A percentile compares a stretch with the other conserved stretches of the same genome.
phyloP scores from a whole-genome alignment of 228 moss, liverwort and hornwort species.

The Sphagnum fallax region DNA sequence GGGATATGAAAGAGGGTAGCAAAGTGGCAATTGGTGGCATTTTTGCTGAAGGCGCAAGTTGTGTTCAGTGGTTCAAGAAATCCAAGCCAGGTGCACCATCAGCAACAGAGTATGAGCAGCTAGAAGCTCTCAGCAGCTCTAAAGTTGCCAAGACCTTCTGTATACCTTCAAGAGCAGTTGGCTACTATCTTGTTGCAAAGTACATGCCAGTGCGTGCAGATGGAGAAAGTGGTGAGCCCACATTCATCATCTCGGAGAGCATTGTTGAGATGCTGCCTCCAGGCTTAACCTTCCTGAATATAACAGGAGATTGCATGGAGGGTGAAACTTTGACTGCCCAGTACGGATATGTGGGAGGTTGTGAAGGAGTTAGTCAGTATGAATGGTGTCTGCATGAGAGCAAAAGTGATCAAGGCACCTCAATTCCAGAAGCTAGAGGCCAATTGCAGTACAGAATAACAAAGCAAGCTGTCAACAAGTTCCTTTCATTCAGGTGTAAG shows the following conservation, averaged over 20 bases:
- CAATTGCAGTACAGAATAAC: conserved; percentile 69
- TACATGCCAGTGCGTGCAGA: conserved; percentile 82
- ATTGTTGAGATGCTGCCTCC: conserved; percentile 69
- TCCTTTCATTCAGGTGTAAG: conserved; percentile 74
- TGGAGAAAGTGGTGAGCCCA: conserved; percentile 66
- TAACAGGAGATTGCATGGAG: conserved; percentile 75
- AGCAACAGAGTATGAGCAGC: conserved; percentile 26
- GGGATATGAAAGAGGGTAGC: conserved; percentile 77
- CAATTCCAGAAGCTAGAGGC: conserved; percentile 52
- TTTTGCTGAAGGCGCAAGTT: conserved; percentile 83
- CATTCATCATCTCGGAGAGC: conserved; percentile 41
- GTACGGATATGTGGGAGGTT: conserved; percentile 83
- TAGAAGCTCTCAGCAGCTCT: conserved; percentile 71
- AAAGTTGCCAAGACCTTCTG: conserved; percentile 91
- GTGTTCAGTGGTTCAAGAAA: conserved; percentile 86
- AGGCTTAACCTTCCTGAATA: conserved; percentile 68
- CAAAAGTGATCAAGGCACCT: conserved; percentile 53
- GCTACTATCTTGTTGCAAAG: conserved; percentile 73
- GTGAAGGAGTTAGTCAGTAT: conserved; percentile 76
- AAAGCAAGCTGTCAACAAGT: conserved; percentile 70
- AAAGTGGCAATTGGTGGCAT: conserved; percentile 67
- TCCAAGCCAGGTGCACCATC: conserved; percentile 15
- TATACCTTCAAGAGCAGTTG: conserved; percentile 77
- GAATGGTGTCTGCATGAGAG: conserved; percentile 77
- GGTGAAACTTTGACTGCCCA: conserved; percentile 68